Evolutionary conservation across 345 rosid genomes (phyloP).

Genomic region (Salix suchowensis): DNA sequence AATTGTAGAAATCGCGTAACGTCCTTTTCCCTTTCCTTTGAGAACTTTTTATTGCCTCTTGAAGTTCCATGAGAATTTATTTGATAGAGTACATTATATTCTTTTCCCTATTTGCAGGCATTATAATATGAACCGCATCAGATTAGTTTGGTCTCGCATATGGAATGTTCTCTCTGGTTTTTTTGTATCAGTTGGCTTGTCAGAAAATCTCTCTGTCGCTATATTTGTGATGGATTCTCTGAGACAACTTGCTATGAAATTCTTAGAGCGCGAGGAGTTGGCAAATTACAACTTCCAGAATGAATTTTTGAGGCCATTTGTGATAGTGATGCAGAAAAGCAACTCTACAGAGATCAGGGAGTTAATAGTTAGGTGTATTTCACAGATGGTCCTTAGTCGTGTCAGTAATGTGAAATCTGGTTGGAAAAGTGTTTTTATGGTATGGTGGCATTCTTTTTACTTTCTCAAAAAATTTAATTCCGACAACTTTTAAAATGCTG

Average conservation of each 20-base stretch:
- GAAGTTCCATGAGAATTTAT: not conserved
- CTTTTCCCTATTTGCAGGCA: constrained; percentile 53
- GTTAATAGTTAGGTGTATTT: constrained; percentile 83
- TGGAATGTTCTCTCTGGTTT: constrained; percentile 95
- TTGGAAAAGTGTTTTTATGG: constrained; percentile 97
- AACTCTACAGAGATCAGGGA: constrained; percentile 79
- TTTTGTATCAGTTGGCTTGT: constrained; percentile 92
- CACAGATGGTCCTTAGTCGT: constrained; percentile 96
- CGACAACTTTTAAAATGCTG: not conserved
- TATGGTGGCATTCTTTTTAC: constrained; percentile 24
- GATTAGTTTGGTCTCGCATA: constrained; percentile 95
- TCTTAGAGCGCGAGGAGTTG: constrained; percentile 91
- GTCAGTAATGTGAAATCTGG: constrained; percentile 94
- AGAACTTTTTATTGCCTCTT: not conserved
- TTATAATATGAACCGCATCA: constrained; percentile 94
- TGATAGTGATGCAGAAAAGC: constrained; percentile 91
- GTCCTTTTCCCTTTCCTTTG: constrained; percentile 14
- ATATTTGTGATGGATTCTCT: constrained; percentile 96
- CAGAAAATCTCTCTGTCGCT: constrained; percentile 93
- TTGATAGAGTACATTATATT: not conserved
- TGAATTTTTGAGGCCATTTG: constrained; percentile 92
- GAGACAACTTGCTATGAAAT: constrained; percentile 96
- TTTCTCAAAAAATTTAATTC: not conserved
- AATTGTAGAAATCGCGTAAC: constrained; percentile 95
- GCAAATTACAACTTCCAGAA: constrained; percentile 96